Evolutionary conservation across 108 stramenopile genomes (phyloP).

Genomic region (Cyclostephanos tholiformis): DNA sequence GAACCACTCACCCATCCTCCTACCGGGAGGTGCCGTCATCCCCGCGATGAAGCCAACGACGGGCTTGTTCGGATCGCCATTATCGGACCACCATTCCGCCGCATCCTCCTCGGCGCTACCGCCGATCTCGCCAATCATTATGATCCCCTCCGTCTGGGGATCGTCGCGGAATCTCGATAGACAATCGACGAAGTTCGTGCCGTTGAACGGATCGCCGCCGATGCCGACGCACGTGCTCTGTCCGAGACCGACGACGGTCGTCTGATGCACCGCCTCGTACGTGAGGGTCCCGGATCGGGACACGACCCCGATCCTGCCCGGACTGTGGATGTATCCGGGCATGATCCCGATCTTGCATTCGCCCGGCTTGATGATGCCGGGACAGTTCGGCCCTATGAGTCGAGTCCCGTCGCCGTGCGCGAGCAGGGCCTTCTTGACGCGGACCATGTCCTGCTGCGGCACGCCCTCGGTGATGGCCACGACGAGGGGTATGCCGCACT

Average conservation of each 20-base stretch:
- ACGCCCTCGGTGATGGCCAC: constrained; percentile 99
- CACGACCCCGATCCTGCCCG: constrained; percentile 98
- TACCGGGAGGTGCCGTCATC: constrained; percentile 98
- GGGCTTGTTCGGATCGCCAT: constrained; percentile 97
- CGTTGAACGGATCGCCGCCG: constrained; percentile 99
- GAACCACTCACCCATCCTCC: constrained; percentile 95
- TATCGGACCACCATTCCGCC: constrained; percentile 95
- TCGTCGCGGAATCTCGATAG: constrained; percentile 97
- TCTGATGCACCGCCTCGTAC: constrained; percentile 98
- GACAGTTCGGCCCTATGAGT: constrained; percentile 99
- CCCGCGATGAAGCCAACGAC: constrained; percentile 99
- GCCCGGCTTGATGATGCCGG: constrained; percentile 99
- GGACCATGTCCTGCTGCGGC: constrained; percentile 99
- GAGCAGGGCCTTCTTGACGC: constrained; percentile 89
- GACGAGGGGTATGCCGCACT: constrained; percentile 95
- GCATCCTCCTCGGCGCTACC: constrained; percentile 98
- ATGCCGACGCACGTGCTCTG: constrained; percentile 98
- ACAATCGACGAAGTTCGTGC: constrained; percentile 99
- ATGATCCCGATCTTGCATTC: constrained; percentile 99
- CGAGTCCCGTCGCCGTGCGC: constrained; percentile 77
- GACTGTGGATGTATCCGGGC: constrained; percentile 98
- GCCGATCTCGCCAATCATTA: constrained; percentile 99
- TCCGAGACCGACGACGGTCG: constrained; percentile 94
- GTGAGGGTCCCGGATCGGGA: constrained; percentile 96
- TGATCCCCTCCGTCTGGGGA: constrained; percentile 97